A percentile compares a stretch with the other conserved stretches of the same genome.
phyloP scores from a whole-genome alignment of 1,139 yeast species.

The Saccharomyces uvarum region DNA sequence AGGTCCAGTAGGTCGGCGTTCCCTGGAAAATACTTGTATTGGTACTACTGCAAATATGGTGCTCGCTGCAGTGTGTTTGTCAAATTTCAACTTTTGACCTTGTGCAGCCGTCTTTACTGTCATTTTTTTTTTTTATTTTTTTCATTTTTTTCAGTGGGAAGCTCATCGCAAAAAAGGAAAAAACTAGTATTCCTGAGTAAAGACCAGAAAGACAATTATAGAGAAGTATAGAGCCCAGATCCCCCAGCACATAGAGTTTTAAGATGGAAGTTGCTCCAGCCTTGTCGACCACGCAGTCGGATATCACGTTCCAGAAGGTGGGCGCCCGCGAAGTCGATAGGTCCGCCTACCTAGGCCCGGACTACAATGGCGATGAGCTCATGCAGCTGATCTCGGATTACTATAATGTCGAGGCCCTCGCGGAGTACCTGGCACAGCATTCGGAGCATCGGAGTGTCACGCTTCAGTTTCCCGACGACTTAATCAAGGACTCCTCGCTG shows the following conservation, averaged over 20 bases:
- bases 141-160: background rate
- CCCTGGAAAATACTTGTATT: too few species aligned
- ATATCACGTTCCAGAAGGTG: conserved; percentile 40
- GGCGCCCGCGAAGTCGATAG: conserved; percentile 31
- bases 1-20: background rate
- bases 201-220: background rate
- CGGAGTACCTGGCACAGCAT: conserved; percentile 34
- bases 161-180: background rate
- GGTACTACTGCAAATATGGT: background rate
- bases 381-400: conserved; percentile 37
- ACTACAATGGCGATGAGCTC: conserved; percentile 26
- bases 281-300: conserved; percentile 48
- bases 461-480: conserved; percentile 79
- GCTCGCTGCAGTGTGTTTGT: background rate
- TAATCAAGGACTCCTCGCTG: conserved; percentile 71
- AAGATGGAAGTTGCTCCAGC: conserved; percentile 42
- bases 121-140: background rate
- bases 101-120: background rate
- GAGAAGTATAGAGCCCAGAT: too few species aligned
- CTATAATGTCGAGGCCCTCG: conserved; percentile 46
- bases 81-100: background rate
- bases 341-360: conserved; percentile 34
- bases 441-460: conserved; percentile 49
- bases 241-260: background rate
- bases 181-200: background rate